Evolutionary conservation across 1,139 yeast genomes (phyloP).

Genomic region (Komagataea norvegica): DNA sequence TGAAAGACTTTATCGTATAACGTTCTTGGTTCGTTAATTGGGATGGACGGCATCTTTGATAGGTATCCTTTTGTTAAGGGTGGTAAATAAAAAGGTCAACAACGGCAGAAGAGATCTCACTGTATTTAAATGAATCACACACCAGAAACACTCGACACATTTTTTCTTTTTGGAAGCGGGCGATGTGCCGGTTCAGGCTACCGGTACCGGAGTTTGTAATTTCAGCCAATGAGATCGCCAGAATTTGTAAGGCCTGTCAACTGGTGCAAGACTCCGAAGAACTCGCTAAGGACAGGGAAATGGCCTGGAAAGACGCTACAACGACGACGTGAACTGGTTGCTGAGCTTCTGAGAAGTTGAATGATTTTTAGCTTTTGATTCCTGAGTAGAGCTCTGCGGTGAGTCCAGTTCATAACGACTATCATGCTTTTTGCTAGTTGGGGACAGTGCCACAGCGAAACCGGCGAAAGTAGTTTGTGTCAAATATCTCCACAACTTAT

Average conservation of each 20-base stretch:
- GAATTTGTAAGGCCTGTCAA: slow-evolving; percentile 9
- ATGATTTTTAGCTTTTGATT: no score
- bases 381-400: no score
- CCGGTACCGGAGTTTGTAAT: slow-evolving; percentile 9
- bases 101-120: background rate
- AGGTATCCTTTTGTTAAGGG: no score
- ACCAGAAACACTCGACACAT: no score
- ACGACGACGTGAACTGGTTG: no score
- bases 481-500: no score
- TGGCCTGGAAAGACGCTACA: no score
- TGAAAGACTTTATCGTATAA: slow-evolving; percentile 94
- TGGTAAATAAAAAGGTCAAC: background rate
- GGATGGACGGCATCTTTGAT: slow-evolving; percentile 25
- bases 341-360: no score
- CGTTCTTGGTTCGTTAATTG: slow-evolving; percentile 46
- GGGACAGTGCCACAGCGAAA: slow-evolving; percentile 1
- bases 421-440: no score
- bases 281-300: background rate
- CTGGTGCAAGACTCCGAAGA: background rate
- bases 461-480: slow-evolving; percentile 4
- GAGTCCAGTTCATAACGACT: no score
- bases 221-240: slow-evolving; percentile 10
- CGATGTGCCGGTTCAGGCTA: slow-evolving; percentile 13
- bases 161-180: slow-evolving; percentile 1
- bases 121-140: slow-evolving; percentile 10